Conservation (phyloP, 2,329 filamentous ascomycete genomes). For the Aureobasidium sp. region DNA sequence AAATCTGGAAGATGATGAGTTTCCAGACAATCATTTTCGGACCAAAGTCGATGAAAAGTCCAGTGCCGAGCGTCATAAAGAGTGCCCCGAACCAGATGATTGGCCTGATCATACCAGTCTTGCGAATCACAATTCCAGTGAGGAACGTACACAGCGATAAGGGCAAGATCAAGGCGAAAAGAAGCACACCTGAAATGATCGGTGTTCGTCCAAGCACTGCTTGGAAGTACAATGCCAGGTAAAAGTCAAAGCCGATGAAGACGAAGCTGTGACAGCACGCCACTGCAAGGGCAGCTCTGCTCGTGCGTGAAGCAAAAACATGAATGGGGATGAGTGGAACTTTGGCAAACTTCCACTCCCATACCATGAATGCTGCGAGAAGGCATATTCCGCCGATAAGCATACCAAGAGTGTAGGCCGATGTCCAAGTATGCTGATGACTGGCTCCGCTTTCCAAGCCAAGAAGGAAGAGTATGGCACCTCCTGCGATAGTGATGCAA, state of each 20-base stretch:
- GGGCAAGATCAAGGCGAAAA: constrained; percentile 53
- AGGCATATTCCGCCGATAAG: constrained; percentile 32
- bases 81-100: constrained; percentile 40
- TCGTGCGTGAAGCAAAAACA: background rate
- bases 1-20: constrained; percentile 44
- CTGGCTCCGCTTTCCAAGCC: constrained; percentile 47
- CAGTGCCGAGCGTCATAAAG: constrained; percentile 40
- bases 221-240: constrained; percentile 68
- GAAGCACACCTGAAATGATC: constrained; percentile 46
- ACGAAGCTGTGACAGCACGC: constrained; percentile 40
- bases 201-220: constrained; percentile 56
- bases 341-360: constrained; percentile 33
- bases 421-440: constrained; percentile 34
- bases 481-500: constrained; percentile 44
- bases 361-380: constrained; percentile 30
- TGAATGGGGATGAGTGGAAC: constrained; percentile 34
- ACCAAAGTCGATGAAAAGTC: constrained; percentile 39
- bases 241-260: constrained; percentile 62
- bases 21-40: constrained; percentile 31
- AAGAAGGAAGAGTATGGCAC: constrained; percentile 46
- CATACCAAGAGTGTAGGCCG: constrained; percentile 32
- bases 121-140: constrained; percentile 44
- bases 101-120: constrained; percentile 42
- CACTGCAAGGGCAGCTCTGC: constrained; percentile 1
- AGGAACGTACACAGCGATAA: constrained; percentile 43